phyloP scores from a whole-genome alignment of 129 eudicot genomes.

The Ambrosia trifida region DNA sequence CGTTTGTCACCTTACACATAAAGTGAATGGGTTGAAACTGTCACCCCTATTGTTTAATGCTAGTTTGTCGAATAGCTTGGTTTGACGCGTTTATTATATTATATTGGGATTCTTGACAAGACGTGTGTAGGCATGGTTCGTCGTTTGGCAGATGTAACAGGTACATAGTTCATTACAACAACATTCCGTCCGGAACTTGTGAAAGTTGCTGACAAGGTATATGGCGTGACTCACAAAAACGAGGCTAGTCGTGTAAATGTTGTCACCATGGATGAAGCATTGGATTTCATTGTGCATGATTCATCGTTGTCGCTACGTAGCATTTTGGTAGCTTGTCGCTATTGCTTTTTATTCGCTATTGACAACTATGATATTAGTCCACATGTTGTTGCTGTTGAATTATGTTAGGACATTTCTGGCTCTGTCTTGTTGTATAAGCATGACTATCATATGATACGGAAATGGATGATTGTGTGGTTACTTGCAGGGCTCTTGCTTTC shows the following conservation, averaged over 20 bases:
- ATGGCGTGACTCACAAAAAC: conserved; percentile 87
- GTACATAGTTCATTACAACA: conserved; percentile 86
- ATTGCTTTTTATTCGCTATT: no score
- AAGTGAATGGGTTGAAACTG: no score
- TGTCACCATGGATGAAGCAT: conserved; percentile 71
- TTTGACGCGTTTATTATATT: neutral
- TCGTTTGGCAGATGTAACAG: conserved; percentile 82
- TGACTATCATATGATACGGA: no score
- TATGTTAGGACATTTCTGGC: no score
- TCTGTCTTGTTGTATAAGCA: no score
- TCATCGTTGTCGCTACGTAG: no score
- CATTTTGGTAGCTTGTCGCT: no score
- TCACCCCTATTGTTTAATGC: neutral
- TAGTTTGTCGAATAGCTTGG: conserved; percentile 1
- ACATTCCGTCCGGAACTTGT: conserved; percentile 87
- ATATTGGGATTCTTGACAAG: conserved; percentile 38
- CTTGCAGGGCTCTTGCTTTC: no score
- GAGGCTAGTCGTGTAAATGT: conserved; percentile 85
- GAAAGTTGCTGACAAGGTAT: conserved; percentile 95
- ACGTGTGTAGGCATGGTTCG: conserved; percentile 84
- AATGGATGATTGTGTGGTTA: no score
- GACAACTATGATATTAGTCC: no score
- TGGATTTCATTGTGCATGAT: conserved; percentile 85
- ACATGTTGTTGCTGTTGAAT: no score
- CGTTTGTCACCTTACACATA: neutral